phyloP scores from a whole-genome alignment of 768 basidiomycete genomes.

The Suillus tomentosus region DNA sequence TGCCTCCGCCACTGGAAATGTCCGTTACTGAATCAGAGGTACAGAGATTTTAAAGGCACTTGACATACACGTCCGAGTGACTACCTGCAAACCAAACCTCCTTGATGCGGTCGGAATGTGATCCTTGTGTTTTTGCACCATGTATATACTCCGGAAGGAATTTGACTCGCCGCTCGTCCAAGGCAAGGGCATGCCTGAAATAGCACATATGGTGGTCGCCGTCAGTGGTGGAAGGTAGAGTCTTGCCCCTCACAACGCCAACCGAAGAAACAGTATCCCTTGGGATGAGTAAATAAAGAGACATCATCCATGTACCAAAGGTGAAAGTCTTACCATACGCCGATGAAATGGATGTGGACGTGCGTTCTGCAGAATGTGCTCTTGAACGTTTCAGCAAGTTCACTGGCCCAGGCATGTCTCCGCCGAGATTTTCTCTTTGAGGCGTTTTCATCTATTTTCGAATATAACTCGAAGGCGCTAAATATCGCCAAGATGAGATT shows the following conservation, averaged over 20 bases:
- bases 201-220: constrained; percentile 30
- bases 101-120: constrained; percentile 21
- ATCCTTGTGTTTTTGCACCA: constrained; percentile 13
- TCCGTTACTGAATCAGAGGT: neutral
- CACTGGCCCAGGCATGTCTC: neutral
- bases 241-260: constrained; percentile 24
- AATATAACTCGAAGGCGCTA: constrained; percentile 35
- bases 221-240: constrained; percentile 19
- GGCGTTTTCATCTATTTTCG: constrained; percentile 10
- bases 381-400: constrained; percentile 30
- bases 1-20: constrained; percentile 23
- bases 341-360: constrained; percentile 35
- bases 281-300: neutral
- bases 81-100: constrained; percentile 37
- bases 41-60: neutral
- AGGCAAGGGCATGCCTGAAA: constrained; percentile 38
- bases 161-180: constrained; percentile 38
- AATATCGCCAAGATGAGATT: neutral
- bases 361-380: constrained; percentile 24
- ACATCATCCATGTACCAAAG: neutral
- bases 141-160: constrained; percentile 33
- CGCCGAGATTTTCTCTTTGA: neutral
- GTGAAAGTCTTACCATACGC: constrained; percentile 31
- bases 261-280: constrained; percentile 41
- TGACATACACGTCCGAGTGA: constrained; percentile 37